phyloP scores from a whole-genome alignment of 257 asterid species.

The Petrea volubilis region DNA sequence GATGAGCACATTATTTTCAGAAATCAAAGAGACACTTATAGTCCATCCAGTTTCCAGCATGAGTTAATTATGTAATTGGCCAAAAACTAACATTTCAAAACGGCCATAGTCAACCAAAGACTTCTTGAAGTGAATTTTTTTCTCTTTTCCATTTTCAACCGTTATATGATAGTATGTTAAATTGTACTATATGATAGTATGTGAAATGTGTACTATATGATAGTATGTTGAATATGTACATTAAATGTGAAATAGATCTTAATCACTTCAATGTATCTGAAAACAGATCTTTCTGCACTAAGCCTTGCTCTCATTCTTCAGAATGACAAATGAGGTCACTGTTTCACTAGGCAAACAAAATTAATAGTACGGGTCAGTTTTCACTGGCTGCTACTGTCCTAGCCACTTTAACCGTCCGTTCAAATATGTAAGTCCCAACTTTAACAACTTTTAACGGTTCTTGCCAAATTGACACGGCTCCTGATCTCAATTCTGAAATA shows the following conservation, averaged over 20 bases:
- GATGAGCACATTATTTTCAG: neutral
- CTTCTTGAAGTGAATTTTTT: neutral
- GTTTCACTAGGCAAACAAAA: neutral
- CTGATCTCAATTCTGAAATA: neutral
- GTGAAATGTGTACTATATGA: neutral
- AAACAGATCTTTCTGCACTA: neutral
- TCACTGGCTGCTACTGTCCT: neutral
- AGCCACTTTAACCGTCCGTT: neutral
- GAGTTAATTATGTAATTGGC: neutral
- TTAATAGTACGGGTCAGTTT: neutral
- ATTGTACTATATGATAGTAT: neutral
- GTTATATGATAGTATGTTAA: neutral
- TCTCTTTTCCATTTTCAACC: neutral
- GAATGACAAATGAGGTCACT: neutral
- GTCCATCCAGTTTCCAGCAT: neutral
- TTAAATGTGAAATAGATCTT: neutral
- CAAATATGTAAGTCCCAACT: neutral
- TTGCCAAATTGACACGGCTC: neutral
- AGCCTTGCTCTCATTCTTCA: neutral
- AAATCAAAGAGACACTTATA: neutral
- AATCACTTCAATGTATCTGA: neutral
- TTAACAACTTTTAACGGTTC: neutral
- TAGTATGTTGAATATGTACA: neutral
- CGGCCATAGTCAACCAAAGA: neutral
- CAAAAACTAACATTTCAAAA: neutral